Evolutionary conservation across 768 basidiomycete species (phyloP).

Genomic region (Lactifluus hygrophoroides): DNA sequence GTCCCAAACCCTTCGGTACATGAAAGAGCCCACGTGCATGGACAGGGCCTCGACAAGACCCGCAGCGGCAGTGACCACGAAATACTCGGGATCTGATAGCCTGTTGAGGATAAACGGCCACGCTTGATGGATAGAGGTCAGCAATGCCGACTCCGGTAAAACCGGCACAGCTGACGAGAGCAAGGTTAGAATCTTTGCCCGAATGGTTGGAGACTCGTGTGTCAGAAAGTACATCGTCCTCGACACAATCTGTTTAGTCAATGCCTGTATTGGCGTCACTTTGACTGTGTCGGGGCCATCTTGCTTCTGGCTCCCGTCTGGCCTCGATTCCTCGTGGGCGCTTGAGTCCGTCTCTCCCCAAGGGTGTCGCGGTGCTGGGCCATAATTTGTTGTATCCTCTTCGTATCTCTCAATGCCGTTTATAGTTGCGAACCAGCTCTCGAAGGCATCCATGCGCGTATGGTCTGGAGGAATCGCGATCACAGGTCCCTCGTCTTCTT

Average conservation of each 20-base stretch:
- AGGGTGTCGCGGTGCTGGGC: constrained; percentile 47
- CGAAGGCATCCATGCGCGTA: constrained; percentile 42
- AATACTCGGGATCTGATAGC: constrained; percentile 61
- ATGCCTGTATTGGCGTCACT: constrained; percentile 59
- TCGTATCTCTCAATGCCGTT: constrained; percentile 28
- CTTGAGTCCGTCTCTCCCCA: constrained; percentile 39
- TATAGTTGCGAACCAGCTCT: constrained; percentile 56
- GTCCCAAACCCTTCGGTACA: constrained; percentile 80
- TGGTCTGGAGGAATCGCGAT: constrained; percentile 22
- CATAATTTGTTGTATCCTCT: constrained; percentile 42
- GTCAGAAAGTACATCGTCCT: constrained; percentile 88
- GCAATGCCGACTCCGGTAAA: constrained; percentile 59
- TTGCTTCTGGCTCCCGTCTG: constrained; percentile 21
- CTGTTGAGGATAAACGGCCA: constrained; percentile 95
- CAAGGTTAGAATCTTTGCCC: constrained; percentile 71
- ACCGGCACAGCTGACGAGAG: constrained; percentile 68
- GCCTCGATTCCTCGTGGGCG: constrained; percentile 21
- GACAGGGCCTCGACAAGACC: constrained; percentile 65
- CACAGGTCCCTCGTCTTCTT: constrained; percentile 4
- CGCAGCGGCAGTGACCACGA: constrained; percentile 73
- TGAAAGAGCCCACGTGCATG: constrained; percentile 69
- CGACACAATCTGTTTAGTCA: constrained; percentile 79
- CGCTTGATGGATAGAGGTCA: constrained; percentile 78
- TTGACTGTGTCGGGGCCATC: constrained; percentile 38
- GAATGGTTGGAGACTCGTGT: constrained; percentile 79